These are phyloP conservation scores for Lactarius sp. DNA, from an alignment of 768 basidiomycete genomes.

Conservation along the genomic window DNA sequence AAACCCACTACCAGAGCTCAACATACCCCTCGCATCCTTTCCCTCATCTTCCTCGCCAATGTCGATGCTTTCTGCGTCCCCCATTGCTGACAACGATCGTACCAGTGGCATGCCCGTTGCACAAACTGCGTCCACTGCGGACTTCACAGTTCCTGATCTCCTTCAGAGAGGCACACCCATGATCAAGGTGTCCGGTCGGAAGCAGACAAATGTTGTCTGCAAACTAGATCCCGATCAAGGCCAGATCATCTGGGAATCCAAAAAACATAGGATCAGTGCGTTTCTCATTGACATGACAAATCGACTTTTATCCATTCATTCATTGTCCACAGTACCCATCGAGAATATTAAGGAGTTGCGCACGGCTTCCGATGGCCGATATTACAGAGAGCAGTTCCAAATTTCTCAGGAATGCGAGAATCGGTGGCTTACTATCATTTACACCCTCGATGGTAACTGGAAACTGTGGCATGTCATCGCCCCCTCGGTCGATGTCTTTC, in stretches of 20 bases:
- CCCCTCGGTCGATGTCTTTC: slow-evolving; percentile 54
- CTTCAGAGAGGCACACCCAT: slow-evolving; percentile 65
- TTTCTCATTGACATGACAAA: slow-evolving; percentile 24
- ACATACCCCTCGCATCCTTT: slow-evolving; percentile 2
- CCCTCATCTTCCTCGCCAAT: neutral
- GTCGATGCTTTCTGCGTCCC: neutral
- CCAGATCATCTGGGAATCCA: slow-evolving; percentile 73
- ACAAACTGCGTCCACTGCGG: slow-evolving; percentile 21
- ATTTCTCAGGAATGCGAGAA: slow-evolving; percentile 56
- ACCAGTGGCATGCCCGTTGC: neutral
- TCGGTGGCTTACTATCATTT: slow-evolving; percentile 83
- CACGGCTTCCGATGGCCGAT: slow-evolving; percentile 60
- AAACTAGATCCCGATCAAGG: slow-evolving; percentile 76
- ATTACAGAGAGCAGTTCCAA: slow-evolving; percentile 68
- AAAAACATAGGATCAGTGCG: slow-evolving; percentile 60
- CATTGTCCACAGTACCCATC: slow-evolving; percentile 58
- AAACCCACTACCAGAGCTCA: neutral
- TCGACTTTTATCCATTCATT: neutral
- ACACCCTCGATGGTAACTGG: slow-evolving; percentile 69
- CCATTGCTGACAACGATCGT: neutral
- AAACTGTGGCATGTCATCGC: slow-evolving; percentile 87
- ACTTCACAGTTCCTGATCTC: slow-evolving; percentile 51
- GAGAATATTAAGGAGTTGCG: slow-evolving; percentile 87
- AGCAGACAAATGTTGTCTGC: slow-evolving; percentile 66
- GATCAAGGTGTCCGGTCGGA: slow-evolving; percentile 79